Evolutionary conservation across 352 stramenopile species (phyloP), one percentile per base, ranked within the genome.

Genomic region (Phytophthora vignae): DNA sequence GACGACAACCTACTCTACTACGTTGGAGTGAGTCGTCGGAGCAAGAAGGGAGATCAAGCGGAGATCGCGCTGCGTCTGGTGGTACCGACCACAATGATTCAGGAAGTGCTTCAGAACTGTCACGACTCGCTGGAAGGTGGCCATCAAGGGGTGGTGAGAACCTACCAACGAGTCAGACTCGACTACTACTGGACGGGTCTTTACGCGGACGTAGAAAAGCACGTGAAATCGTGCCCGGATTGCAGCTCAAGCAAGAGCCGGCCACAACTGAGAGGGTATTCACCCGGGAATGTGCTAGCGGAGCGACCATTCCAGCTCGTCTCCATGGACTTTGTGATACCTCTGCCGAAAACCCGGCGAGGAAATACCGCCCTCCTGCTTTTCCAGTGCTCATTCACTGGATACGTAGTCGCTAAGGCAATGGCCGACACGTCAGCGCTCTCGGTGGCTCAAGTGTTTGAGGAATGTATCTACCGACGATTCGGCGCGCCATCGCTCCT

Each of bases 301-400:
- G 44, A 52, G n/a, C 17, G 44, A 27, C 56, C 42, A 38, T 54
- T 63, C 12, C 56, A 63, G 27, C 7, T 60, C 36, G 22, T 15
- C 42, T 42, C 36, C 0, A 42, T 42, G 36, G 11, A 42, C 11
- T 17, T 42, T 15, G 36, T 42, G 9, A 42, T 42, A 42, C 36
- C 36, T 14, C 4, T 42, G 36, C 36, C 36, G 36, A 42, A 42
- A 14, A 17, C 36, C 14, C 36, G 36, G 11, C 36, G 42, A n/a
- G 44, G 55, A 8, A 70, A 70, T 46, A 64, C 19, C 0, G 64
- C 65, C 1, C 12, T 72, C 0, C 25, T 62, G 25, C 50, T 71
- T 4, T 71, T 71, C 9, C 33, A 66, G 27, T 49, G 33, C 36
- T 44, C 55, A 2, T 68, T 73, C 54, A 64, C 58, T 2, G 54